Conservation (phyloP, 305 asterid species). For the Fraxinus velutina region DNA sequence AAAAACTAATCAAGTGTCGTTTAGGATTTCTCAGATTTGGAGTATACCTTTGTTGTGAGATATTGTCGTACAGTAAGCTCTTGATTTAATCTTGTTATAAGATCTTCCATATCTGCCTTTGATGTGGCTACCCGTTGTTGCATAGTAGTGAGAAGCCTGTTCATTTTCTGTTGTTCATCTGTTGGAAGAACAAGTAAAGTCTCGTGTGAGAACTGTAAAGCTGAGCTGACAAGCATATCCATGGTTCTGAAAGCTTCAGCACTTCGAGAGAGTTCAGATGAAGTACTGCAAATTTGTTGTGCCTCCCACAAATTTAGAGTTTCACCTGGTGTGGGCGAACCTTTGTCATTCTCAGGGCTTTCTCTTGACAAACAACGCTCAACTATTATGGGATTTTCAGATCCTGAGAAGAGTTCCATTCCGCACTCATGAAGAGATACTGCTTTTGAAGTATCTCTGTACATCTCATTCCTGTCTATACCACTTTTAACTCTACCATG, state of each 20-base stretch:
- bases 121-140: conserved; percentile 44
- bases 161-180: conserved; percentile 42
- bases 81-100: conserved; percentile 47
- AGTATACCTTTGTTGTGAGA: conserved; percentile 51
- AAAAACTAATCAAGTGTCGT: background rate
- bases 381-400: background rate
- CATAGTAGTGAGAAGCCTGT: conserved; percentile 38
- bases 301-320: background rate
- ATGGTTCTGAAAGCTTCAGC: conserved; percentile 27
- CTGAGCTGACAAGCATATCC: conserved; percentile 21
- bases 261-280: conserved; percentile 33
- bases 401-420: conserved; percentile 17
- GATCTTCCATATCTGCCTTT: conserved; percentile 52
- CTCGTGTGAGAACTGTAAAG: conserved; percentile 28
- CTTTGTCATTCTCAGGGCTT: conserved; percentile 25
- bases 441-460: conserved; percentile 6
- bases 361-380: conserved; percentile 17
- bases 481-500: conserved; percentile 14
- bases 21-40: background rate
- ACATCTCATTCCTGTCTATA: conserved; percentile 3
- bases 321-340: conserved; percentile 15
- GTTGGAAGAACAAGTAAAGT: conserved; percentile 35
- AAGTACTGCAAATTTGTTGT: conserved; percentile 14
- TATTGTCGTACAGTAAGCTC: conserved; percentile 53
- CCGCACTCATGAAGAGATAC: conserved; percentile 8